Percentiles rank a stretch among this genome's conserved stretches.
Evolutionary conservation across 768 basidiomycete species (phyloP).

Genomic region (Tephrocybe sp.): DNA sequence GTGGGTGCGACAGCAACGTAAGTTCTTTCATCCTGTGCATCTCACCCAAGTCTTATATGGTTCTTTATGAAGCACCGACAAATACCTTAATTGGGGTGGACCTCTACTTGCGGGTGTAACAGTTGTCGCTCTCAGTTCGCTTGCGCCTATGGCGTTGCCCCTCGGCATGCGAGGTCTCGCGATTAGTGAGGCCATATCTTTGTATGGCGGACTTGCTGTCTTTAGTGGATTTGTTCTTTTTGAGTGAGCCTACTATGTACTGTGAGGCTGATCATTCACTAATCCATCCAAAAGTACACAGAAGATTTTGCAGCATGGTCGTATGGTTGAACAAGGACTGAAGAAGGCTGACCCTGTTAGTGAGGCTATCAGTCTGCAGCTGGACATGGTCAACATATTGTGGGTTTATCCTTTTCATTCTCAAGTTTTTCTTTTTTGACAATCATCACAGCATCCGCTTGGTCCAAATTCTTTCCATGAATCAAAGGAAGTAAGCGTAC

Average conservation of each 20-base stretch:
- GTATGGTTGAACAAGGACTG: constrained; percentile 64
- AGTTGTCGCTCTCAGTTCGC: constrained; percentile 80
- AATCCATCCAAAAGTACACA: constrained; percentile 56
- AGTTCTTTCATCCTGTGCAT: constrained; percentile 16
- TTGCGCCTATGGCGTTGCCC: constrained; percentile 89
- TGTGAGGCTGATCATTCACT: not conserved
- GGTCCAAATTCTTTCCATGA: constrained; percentile 76
- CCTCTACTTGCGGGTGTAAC: constrained; percentile 87
- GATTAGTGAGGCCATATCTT: constrained; percentile 69
- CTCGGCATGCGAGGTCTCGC: constrained; percentile 77
- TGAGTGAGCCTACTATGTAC: constrained; percentile 49
- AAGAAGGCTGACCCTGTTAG: constrained; percentile 72
- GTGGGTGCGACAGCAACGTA: constrained; percentile 85
- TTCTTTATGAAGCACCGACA: constrained; percentile 53
- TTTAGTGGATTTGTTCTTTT: constrained; percentile 86
- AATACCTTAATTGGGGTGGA: constrained; percentile 82
- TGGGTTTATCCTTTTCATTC: constrained; percentile 47
- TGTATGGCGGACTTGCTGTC: constrained; percentile 88
- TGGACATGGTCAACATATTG: constrained; percentile 84
- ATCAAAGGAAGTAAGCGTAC: constrained; percentile 41
- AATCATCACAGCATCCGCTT: constrained; percentile 58
- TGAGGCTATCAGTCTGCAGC: constrained; percentile 75
- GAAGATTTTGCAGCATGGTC: constrained; percentile 76
- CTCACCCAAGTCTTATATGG: not conserved
- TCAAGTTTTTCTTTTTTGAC: not conserved